Percentiles rank a stretch among this genome's conserved stretches.
Evolutionary conservation across 1,284 basidiomycete species (phyloP).

Genomic region (Retiboletus flavoniger): DNA sequence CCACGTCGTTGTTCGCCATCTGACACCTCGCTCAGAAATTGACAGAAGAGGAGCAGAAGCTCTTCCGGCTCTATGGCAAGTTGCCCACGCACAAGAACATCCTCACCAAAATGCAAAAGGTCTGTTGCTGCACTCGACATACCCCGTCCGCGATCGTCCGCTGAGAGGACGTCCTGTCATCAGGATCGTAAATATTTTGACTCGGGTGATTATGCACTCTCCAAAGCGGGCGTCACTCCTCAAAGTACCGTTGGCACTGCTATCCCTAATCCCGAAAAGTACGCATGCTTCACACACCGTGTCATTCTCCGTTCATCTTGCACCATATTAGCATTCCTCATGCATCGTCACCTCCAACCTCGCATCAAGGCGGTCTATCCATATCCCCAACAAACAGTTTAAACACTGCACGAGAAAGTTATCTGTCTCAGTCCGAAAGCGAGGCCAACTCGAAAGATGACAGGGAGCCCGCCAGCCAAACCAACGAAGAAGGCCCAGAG

Average conservation of each 20-base stretch:
- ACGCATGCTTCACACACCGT: constrained; percentile 32
- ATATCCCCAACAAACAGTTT: constrained; percentile 69
- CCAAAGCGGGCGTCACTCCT: constrained; percentile 89
- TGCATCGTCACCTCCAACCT: constrained; percentile 60
- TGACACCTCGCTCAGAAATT: constrained; percentile 56
- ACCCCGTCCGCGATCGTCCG: constrained; percentile 10
- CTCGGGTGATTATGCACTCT: constrained; percentile 95
- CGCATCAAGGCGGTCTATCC: constrained; percentile 52
- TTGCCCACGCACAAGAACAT: constrained; percentile 91
- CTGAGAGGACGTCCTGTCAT: constrained; percentile 8
- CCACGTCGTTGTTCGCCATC: neutral
- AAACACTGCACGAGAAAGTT: constrained; percentile 65
- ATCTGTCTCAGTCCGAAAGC: constrained; percentile 41
- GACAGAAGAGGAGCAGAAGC: constrained; percentile 89
- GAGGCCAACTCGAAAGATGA: constrained; percentile 22
- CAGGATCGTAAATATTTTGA: constrained; percentile 98
- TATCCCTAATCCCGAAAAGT: constrained; percentile 95
- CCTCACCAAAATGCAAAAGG: constrained; percentile 94
- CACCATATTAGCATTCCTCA: constrained; percentile 62
- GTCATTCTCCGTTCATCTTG: neutral
- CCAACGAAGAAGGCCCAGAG: constrained; percentile 37
- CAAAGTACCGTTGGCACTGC: constrained; percentile 89
- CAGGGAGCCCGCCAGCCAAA: constrained; percentile 14
- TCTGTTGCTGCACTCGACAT: constrained; percentile 30
- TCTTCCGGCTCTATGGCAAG: constrained; percentile 94